Evolutionary conservation across 2,329 filamentous ascomycete species (phyloP).

Genomic region (Sphaceloma murrayae): DNA sequence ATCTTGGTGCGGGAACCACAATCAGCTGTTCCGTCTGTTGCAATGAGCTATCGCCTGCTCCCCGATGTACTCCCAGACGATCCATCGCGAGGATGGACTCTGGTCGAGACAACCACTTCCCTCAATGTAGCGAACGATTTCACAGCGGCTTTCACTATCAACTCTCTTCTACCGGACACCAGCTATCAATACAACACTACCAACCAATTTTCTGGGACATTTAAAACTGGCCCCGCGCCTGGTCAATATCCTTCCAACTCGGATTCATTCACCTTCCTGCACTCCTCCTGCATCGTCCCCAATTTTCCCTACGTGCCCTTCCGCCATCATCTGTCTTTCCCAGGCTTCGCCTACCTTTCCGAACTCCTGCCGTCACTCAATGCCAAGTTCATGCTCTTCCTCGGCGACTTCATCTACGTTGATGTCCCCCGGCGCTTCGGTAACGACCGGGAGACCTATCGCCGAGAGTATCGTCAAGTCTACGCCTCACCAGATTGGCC

Average conservation of each 20-base stretch:
- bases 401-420: conserved; percentile 82
- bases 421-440: conserved; percentile 80
- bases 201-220: conserved; percentile 73
- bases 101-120: conserved; percentile 53
- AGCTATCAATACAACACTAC: conserved; percentile 77
- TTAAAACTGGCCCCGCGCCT: conserved; percentile 63
- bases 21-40: conserved; percentile 62
- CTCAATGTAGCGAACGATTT: conserved; percentile 74
- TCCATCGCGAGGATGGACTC: conserved; percentile 50
- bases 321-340: conserved; percentile 73
- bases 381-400: conserved; percentile 62
- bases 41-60: conserved; percentile 47
- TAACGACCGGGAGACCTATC: conserved; percentile 62
- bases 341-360: conserved; percentile 68
- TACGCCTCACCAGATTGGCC: conserved; percentile 92
- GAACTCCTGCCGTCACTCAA: conserved; percentile 60
- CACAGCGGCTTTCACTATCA: conserved; percentile 60
- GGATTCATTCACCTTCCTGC: conserved; percentile 73
- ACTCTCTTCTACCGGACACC: conserved; percentile 58
- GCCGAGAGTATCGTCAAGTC: conserved; percentile 87
- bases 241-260: conserved; percentile 49
- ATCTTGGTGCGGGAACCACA: conserved; percentile 81
- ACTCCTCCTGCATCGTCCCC: conserved; percentile 85
- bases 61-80: conserved; percentile 39
- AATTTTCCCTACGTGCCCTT: conserved; percentile 81